These are phyloP conservation scores for Pseudophaeomoniella oleicola DNA, from an alignment of 2,329 filamentous ascomycete genomes.

Conservation along the genomic window DNA sequence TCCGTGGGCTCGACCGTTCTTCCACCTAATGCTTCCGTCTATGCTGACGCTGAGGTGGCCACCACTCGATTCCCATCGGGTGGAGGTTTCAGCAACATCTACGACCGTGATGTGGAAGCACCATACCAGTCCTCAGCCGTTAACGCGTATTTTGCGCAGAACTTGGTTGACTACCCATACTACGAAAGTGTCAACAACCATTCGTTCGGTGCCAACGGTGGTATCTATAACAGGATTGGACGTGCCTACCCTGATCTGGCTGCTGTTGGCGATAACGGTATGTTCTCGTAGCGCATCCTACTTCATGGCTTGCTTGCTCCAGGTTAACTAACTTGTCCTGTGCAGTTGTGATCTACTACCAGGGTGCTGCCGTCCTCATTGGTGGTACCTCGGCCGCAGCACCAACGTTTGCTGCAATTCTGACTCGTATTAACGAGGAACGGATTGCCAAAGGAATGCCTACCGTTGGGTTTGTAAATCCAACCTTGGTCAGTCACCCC, in stretches of 20 bases:
- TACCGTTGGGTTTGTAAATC: constrained; percentile 46
- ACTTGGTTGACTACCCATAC: not conserved
- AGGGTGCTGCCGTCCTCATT: constrained; percentile 4
- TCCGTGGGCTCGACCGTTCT: constrained; percentile 27
- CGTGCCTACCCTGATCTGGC: constrained; percentile 26
- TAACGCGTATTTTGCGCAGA: constrained; percentile 15
- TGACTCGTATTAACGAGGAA: constrained; percentile 51
- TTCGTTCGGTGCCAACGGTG: constrained; percentile 13
- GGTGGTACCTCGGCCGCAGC: constrained; percentile 35
- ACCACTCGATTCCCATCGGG: constrained; percentile 25
- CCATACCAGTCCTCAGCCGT: constrained; percentile 24
- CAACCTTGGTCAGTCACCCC: constrained; percentile 14
- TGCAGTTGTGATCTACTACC: not conserved
- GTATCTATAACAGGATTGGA: constrained; percentile 18
- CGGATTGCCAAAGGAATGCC: constrained; percentile 38
- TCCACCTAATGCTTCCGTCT: constrained; percentile 14
- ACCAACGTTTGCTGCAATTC: constrained; percentile 47
- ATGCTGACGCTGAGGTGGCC: constrained; percentile 21
- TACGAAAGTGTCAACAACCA: constrained; percentile 15
- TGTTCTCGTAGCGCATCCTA: no score
- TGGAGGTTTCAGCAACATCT: constrained; percentile 22
- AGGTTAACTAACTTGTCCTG: not conserved
- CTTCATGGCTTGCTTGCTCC: no score
- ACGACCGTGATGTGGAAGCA: constrained; percentile 11
- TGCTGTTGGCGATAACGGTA: constrained; percentile 18